Evolutionary conservation across 1,284 basidiomycete genomes (phyloP), one percentile per base, ranked within the genome.

Genomic region (Moesziomyces sp.): DNA sequence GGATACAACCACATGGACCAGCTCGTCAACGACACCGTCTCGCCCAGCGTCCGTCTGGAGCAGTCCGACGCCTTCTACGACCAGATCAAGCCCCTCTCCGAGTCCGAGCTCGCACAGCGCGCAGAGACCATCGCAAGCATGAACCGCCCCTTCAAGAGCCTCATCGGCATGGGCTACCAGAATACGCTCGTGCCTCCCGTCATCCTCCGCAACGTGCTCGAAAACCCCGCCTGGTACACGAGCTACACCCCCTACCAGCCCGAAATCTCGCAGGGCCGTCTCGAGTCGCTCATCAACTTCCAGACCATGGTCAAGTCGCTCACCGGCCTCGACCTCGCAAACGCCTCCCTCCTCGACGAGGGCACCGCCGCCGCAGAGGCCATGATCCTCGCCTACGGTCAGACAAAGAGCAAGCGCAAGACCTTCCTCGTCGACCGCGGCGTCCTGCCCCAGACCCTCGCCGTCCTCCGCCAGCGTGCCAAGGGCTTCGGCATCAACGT

Each of bases 191-290:
- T 83, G 5, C 82, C 82, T 19, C 75, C 74, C 23, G 82, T 83
- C 40, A 82, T 83, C 58, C 68, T 80, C 57, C 75, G 82, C 50
- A 83, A 83, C 56, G 74, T 82, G 70, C 91, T 94, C 86, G 95
- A 99, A 86, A 98, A 97, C 84, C 96, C 95, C 24, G 93, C 91
- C 11, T 99, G 96, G 96, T 98, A 98, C 86, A 98, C 95, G 3
- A 93, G 93, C 52, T 98, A 98, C 85, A 97, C 94, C 3, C 95
- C 96, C 1, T 88, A 83, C 65, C 93, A 96, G 84, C 92, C 93
- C 8, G 93, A 97, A 86, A 92, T 96, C 82, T 90, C 94, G 19
- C 93, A 96, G 88, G 93, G 77, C 19, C 94, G 96, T 66, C 88
- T 99, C 58, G 96, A 99, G 85, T 97, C 94, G 6, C 89, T 99